Base-by-base conservation (phyloP, 2,329 filamentous ascomycete species). In the Microdochium trichocladiopsis region DNA sequence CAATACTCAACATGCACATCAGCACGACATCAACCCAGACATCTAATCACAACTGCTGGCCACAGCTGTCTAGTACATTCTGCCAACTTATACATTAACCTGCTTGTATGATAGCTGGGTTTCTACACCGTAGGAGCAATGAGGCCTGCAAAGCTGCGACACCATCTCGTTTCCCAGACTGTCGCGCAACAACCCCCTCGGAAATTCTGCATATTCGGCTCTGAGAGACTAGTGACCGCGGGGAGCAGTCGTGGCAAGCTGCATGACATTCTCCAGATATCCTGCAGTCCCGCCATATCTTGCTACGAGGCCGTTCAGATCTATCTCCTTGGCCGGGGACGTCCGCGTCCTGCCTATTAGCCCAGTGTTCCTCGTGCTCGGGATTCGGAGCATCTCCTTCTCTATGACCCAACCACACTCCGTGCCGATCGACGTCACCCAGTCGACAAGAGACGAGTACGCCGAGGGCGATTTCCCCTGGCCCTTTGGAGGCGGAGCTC, bases 351-450 rank as follows among this genome's bases (percentile, higher is more conserved):
- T 78, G 3, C 92, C 92, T 41, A 97, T 65, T 25, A 99, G 73
- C 1, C 86, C 90, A 18, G 86, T 83, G 67, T 97, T 97, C 56
- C 94, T 77, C 37, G 93, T 96, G 66, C 89, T 95, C 1, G 94
- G 94, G 56, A 99, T 97, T 47, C 93, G 78, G 61, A 99, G 69
- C 75, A 94, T 84, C 61, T 96, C 93, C 56, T 80, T 88, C 69
- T 97, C 90, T 1, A 89, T 78, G 4, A 76, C 70, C 76, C 86
- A 96, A 2, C 88, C 88, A 56, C 90, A 82, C 53, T 88, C 84
- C 28, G 74, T 72, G 0, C 88, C 85, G 43, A 99, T 78, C 25
- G 75, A 72, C 21, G 81, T 75, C 0, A 91, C 83, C 79, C 93
- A 96, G 49, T 82, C 82, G 21, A 93, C 90, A 16, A 99, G 78